Conservation (phyloP, 257 asterid species). For the Forsythia viridissima region DNA sequence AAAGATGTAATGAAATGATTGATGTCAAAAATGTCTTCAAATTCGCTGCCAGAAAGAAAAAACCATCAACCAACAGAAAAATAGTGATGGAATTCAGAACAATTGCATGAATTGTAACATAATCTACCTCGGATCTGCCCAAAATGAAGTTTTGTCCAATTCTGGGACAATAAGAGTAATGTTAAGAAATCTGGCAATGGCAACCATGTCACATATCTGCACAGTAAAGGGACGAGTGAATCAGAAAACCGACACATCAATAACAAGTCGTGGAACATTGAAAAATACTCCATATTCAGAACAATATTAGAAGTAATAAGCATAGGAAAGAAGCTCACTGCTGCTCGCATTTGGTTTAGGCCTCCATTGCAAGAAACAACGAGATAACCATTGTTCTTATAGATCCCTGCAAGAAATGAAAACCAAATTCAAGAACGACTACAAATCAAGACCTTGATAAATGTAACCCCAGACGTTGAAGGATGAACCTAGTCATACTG, state of each 20-base stretch:
- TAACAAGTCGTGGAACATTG: background rate
- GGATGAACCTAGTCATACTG: too few species aligned
- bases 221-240: constrained; percentile 1
- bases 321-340: constrained; percentile 43
- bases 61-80: background rate
- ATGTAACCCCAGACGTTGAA: too few species aligned
- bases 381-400: constrained; percentile 69
- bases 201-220: constrained; percentile 83
- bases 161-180: constrained; percentile 68
- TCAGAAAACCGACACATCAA: background rate
- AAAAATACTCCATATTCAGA: background rate
- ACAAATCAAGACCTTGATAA: background rate
- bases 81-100: background rate
- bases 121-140: constrained; percentile 71
- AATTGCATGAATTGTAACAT: background rate
- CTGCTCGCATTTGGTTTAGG: constrained; percentile 80
- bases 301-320: background rate
- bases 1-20: constrained; percentile 62
- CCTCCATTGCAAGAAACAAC: constrained; percentile 82
- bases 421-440: background rate
- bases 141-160: constrained; percentile 73
- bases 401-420: constrained; percentile 44
- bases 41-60: constrained; percentile 50
- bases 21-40: constrained; percentile 66
- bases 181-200: constrained; percentile 63